Percentiles rank a stretch among this genome's conserved stretches.
These are phyloP conservation scores for Cryptosporidium baileyi DNA, from an alignment of 169 alveolate species.

Conservation along the genomic window DNA sequence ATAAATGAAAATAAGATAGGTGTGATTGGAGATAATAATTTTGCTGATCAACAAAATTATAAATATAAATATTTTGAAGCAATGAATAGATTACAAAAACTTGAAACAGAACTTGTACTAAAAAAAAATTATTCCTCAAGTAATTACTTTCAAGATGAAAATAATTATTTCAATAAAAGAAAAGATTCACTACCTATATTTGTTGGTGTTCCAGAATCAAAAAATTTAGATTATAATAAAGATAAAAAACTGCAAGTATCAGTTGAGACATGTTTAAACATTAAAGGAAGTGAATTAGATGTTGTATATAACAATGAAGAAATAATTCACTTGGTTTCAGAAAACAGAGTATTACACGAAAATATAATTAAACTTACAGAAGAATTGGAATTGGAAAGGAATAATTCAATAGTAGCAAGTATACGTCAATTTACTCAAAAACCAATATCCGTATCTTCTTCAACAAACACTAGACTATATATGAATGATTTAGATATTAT, in stretches of 20 bases:
- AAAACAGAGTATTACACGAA: conserved; percentile 5
- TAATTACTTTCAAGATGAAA: not conserved
- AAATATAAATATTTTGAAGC: conserved; percentile 54
- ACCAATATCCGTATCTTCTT: conserved; percentile 54
- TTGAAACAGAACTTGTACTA: conserved; percentile 35
- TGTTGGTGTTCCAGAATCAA: not conserved
- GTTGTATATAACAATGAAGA: not conserved
- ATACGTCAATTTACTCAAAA: conserved; percentile 41
- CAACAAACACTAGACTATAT: conserved; percentile 20
- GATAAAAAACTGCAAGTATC: not conserved
- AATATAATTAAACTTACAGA: conserved; percentile 7
- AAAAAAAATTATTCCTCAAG: not conserved
- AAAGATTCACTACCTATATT: conserved; percentile 36
- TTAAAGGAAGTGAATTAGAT: not conserved
- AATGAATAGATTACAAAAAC: conserved; percentile 16
- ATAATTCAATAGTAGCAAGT: conserved; percentile 38
- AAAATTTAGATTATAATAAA: not conserved
- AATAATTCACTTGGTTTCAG: conserved; percentile 12
- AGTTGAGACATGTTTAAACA: not conserved
- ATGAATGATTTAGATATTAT: conserved; percentile 3
- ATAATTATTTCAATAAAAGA: not conserved
- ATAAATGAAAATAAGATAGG: not conserved
- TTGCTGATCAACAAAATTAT: conserved; percentile 16
- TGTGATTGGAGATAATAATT: not conserved
- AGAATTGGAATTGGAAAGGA: conserved; percentile 32